A percentile compares a stretch with the other conserved stretches of the same genome.
Evolutionary conservation across 768 basidiomycete genomes (phyloP).

Genomic region (Coprinopsis marcescibilis): DNA sequence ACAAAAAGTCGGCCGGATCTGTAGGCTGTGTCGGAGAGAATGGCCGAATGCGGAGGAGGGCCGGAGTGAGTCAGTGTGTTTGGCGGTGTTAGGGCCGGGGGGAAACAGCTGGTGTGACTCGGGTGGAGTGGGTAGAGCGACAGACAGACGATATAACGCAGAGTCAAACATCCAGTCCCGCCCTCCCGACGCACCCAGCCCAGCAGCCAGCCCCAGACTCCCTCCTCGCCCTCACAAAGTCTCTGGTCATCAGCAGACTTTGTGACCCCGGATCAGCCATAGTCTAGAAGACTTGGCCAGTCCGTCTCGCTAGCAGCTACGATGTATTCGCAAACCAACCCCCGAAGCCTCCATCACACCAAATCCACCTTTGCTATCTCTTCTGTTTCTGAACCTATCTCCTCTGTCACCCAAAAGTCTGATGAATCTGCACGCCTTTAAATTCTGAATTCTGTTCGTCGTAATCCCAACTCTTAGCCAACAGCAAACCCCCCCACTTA

Average conservation of each 20-base stretch:
- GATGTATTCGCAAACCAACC: slow-evolving; percentile 1
- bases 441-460: slow-evolving; percentile 2
- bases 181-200: background rate
- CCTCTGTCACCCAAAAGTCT: slow-evolving; percentile 3
- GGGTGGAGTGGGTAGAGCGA: background rate
- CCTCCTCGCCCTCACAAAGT: slow-evolving; percentile 5
- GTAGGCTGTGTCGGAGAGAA: background rate
- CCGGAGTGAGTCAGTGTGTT: slow-evolving; percentile 7
- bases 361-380: background rate
- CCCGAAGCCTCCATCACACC: background rate
- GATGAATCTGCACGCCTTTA: slow-evolving; percentile 3
- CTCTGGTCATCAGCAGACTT: slow-evolving; percentile 4
- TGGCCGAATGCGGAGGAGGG: background rate
- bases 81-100: slow-evolving; percentile 10
- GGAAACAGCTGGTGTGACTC: slow-evolving; percentile 5
- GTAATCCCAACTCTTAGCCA: slow-evolving; percentile 27
- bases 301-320: background rate
- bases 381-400: background rate
- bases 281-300: slow-evolving; percentile 12
- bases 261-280: slow-evolving; percentile 12
- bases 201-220: background rate
- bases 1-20: too few species aligned
- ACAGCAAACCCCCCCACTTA: slow-evolving; percentile 19
- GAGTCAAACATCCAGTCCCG: background rate
- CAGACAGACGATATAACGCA: slow-evolving; percentile 1